Conservation (phyloP, 192 early-diverging fungal genomes). For the Borealophlyctis nickersoniae region DNA sequence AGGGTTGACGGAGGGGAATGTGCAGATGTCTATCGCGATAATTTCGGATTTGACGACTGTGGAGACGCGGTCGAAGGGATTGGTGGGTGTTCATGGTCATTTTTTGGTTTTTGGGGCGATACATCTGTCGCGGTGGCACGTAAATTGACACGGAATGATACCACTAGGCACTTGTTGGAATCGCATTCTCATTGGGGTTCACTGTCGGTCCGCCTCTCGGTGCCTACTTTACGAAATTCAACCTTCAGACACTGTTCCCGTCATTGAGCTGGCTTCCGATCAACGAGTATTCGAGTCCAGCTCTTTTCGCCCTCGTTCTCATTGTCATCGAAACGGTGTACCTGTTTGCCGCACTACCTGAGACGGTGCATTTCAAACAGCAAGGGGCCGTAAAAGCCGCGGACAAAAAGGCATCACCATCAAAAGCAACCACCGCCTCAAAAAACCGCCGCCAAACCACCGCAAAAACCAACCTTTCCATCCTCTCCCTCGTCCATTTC, state of each 20-base stretch:
- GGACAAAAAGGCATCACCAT: conserved; percentile 6
- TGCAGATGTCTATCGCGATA: conserved; percentile 93
- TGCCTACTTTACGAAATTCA: conserved; percentile 49
- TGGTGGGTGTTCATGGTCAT: conserved; percentile 53
- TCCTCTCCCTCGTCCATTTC: conserved; percentile 75
- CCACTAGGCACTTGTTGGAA: conserved; percentile 90
- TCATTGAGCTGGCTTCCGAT: conserved; percentile 48
- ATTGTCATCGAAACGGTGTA: conserved; percentile 80
- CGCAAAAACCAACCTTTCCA: conserved; percentile 13
- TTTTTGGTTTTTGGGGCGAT: conserved; percentile 9
- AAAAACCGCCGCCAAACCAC: background rate
- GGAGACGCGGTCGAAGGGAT: conserved; percentile 68
- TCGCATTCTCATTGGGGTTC: conserved; percentile 95
- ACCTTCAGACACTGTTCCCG: conserved; percentile 42
- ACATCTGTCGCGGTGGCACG: background rate
- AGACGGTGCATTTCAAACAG: conserved; percentile 54
- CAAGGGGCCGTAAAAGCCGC: conserved; percentile 4
- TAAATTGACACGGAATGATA: too few species aligned
- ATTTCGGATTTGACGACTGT: conserved; percentile 89
- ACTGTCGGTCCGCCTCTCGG: conserved; percentile 92
- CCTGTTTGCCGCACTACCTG: conserved; percentile 71
- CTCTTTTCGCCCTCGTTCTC: conserved; percentile 80
- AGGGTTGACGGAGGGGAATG: conserved; percentile 95
- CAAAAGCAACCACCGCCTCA: background rate
- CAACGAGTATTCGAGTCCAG: conserved; percentile 76